Base-by-base conservation (phyloP, 768 basidiomycete genomes). In the Mycena crocata region DNA sequence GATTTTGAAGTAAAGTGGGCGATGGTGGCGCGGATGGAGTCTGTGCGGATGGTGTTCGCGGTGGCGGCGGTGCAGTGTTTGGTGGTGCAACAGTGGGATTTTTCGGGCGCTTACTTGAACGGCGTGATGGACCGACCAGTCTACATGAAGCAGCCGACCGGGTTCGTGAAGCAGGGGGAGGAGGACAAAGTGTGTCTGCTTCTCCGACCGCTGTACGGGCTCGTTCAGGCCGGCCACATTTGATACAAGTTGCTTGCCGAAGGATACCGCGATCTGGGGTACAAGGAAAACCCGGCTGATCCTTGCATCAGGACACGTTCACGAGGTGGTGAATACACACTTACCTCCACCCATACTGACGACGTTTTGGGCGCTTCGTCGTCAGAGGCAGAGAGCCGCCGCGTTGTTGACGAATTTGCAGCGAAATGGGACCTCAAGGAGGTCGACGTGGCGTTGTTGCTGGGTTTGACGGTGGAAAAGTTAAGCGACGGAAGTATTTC, bases 161-260 rank as follows among this genome's bases (percentile, higher is more conserved):
- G 64, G 2, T 66, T 66, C 44, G 40, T 34, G 28, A 51, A 66
- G 64, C 56, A 52, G 50, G 64, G 64, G 64, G 64, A 59, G 64
- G 64, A 66, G n/a, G 34, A 26, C 3, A 66, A 66, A 15, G 57
- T 65, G 13, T 65, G 56, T 37, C 52, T 58, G 45, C 64, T 65
- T 39, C 28, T 49, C 15, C 48, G 30, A 49, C 48, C 48, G 48
- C 48, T 49, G 9, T 49, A 49, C 12, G 48, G 48, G 30, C 30
- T 49, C 2, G 48, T 49, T 3, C 48, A 49, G 48, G 48, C 30
- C 2, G 48, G 48, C 17, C 48, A 49, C 30, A 49, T 49, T 6
- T 49, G 48, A 31, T 49, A 49, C 12, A 15, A 21, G 12, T 31
- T 49, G 15, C 48, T 49, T 32, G 48, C 48, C 17, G 28, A 49